Base-by-base conservation (phyloP, 2,329 filamentous ascomycete species). In the Geosmithia morbida region DNA sequence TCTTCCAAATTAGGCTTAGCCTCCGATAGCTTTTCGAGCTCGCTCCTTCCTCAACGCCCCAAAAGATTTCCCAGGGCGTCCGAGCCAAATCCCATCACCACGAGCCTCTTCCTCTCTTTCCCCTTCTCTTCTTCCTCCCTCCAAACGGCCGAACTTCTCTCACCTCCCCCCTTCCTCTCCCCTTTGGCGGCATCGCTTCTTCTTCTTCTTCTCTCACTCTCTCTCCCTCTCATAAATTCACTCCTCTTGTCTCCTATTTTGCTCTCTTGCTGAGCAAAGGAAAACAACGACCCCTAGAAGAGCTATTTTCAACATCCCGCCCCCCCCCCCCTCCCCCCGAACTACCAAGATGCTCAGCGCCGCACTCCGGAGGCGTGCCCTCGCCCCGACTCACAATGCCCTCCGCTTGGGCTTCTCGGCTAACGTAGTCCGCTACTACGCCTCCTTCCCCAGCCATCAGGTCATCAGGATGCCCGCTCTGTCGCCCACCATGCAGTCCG, bases 401-500 rank as follows among this genome's bases (percentile, higher is more conserved):
- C 65, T 75, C 59, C 69, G 73, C 60, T 67, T 66, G 54, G 70
- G 70, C 56, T 66, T 73, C 57, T 62, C 69, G 48, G 70, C 71
- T 54, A 72, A 71, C 58, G 68, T 80, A 52, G 70, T 77, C 66
- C 72, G 79, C 70, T 77, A 70, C 67, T 79, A 76, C 72, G 92
- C 76, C 56, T 94, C 90, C 45, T 97, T 87, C 73, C 94, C 92
- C 56, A 81, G 88, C 56, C 92, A 98, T 72, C 90, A 85, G 57
- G 74, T 98, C 67, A 83, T 98, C 72, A 92, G 81, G 75, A 98
- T 98, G 92, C 92, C 92, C 55, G 92, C 92, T 50, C 77, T 98
- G 60, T 98, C 92, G 53, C 92, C 92, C 48, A 98, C 92, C 57
- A 98, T 98, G 92, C 89, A 86, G 53, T 75, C 86, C 52, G 92